Percentiles rank a stretch among this genome's conserved stretches.
Evolutionary conservation across 768 basidiomycete genomes (phyloP).

Genomic region (Pholiota microspora): DNA sequence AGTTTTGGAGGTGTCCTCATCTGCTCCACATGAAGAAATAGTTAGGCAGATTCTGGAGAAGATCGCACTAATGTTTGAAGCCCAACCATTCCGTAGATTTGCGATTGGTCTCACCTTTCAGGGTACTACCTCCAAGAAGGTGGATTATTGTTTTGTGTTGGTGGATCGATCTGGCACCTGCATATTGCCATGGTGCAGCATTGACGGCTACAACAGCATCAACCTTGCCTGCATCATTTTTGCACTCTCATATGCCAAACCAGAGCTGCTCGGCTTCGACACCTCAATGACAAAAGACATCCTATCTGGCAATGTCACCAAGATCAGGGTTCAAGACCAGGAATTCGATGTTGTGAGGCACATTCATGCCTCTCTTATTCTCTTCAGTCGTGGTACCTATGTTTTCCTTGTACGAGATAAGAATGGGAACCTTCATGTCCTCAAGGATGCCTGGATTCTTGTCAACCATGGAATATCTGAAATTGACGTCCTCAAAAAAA

Average conservation of each 20-base stretch:
- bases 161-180: not conserved
- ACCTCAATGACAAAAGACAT: not conserved
- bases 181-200: not conserved
- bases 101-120: not conserved
- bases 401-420: conserved; percentile 1
- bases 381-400: conserved; percentile 6
- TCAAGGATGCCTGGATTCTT: conserved; percentile 9
- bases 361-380: not conserved
- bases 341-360: conserved; percentile 1
- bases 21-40: not conserved
- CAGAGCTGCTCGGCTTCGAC: not conserved
- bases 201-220: not conserved
- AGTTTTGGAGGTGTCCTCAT: not conserved
- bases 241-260: not conserved
- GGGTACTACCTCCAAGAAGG: not conserved
- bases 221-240: not conserved
- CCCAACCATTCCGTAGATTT: not conserved
- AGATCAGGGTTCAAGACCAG: not conserved
- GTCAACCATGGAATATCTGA: conserved; percentile 1
- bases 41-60: not conserved
- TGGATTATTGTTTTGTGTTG: not conserved
- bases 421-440: not conserved
- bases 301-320: not conserved
- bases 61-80: not conserved
- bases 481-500: conserved; percentile 2